Evolutionary conservation across 148 eudicot genomes (phyloP), one percentile per base, ranked within the genome.

Genomic region (Spergularia bocconei): DNA sequence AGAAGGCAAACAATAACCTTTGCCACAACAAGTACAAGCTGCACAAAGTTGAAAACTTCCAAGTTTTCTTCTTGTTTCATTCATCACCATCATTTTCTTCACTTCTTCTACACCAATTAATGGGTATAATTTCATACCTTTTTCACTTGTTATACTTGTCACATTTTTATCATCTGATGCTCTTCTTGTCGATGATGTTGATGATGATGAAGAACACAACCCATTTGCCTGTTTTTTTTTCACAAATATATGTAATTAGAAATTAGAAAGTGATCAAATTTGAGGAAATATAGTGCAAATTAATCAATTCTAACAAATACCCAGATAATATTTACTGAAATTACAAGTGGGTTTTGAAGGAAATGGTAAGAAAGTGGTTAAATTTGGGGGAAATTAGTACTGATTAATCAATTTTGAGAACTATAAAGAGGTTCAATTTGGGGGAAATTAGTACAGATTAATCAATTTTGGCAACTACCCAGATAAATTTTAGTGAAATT

Each of bases 1-100:
- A 9, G 95, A 85, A 50, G 93, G 98, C 74, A 94, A 77, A 66
- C 98, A 94, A 75, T 83, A 86, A 52, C 86, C 88, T 76, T 77
- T 86, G 14, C 98, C 92, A 82, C 98, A 93, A 78, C 98, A 93
- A 73, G 97, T 93, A 79, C 98, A 93, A 58, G 88, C 79, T 54
- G 97, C 88, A 83, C 97, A 93, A 63, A 93, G 82, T 89, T 89
- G 91, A 77, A 93, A 91, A 75, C 91, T 89, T 74, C 96, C 92
- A 11, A 91, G 79, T 63, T 83, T 82, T 59, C 93, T 85, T 78
- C 98, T 85, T 58, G 87, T 88, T 60, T 89, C 93, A 79, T 88
- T 91, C 86, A 87, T 69, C 92, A 89, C 72, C 84, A 88, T 60
- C 88, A 86, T 75, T 77, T 75, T 82, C 83, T 63, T 73, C 79